Evolutionary conservation across 2,329 filamentous ascomycete genomes (phyloP), one percentile per base, ranked within the genome.

Genomic region (Geoglossum cookeanum): DNA sequence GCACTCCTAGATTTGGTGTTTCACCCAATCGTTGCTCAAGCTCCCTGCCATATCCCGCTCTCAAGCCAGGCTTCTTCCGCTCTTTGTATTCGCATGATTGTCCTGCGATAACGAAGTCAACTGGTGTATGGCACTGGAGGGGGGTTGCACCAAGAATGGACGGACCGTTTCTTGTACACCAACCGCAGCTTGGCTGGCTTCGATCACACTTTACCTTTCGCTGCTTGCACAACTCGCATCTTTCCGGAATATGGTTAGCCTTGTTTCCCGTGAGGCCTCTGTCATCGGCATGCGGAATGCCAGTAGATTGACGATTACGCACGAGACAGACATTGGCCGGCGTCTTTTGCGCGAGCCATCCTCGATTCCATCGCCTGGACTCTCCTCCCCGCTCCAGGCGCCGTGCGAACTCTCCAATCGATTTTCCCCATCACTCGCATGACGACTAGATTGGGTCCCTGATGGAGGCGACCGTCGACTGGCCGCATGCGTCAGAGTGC

Each of bases 121-220:
- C 27, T 37, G 57, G 51, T 30, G 53, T 30, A 35, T 15, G 39
- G 6, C 35, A 15, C 44, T 27, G 29, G 35, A 30, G 48, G 42
- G 11, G 33, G 13, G 56, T 2, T 27, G 49, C 1, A 53, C 32
- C 13, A 42, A 37, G 49, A 55, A 44, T 49, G 17, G 70, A 66
- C 33, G 78, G 78, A 35, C 75, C 75, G 67, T 84, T 84, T 58
- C 79, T 78, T 61, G 70, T 78, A 63, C 81, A 84, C 81, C 81
- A 84, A 55, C 81, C 80, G 63, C 81, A 84, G 4, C 80, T 79
- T 1, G 85, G 85, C 64, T 87, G 83, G 4, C 81, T 82, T 39
- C 86, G 79, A 69, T 90, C 85, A 68, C 84, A 86, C 75, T 85
- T 85, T 70, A 87, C 85, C 75, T 90, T 91, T 72, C 86, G 75